Base-by-base conservation (phyloP, 257 asterid species). In the Ligustrum vulgare region DNA sequence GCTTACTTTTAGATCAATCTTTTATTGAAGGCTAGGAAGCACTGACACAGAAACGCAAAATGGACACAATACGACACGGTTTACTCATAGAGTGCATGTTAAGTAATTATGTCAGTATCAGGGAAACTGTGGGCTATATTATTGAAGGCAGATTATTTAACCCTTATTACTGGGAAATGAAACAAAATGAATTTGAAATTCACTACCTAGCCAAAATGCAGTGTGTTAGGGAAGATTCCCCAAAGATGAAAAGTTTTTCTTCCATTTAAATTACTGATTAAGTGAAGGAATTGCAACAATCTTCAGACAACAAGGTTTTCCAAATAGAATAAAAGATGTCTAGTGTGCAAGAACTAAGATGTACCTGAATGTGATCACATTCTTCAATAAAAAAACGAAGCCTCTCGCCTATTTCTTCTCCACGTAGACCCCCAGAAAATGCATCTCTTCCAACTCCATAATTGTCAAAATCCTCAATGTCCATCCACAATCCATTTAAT, bases 321-420 rank as follows among this genome's bases (percentile, higher is more conserved):
- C 68, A 73, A 67, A 69, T 5, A 75, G 72, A 73, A 41, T 16
- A 25, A 35, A 37, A 72, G 71, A 67, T 54, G 9, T 15, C 62
- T 67, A 16, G 67, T 41, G 37, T 67, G 45, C 28, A 63, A 60
- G 54, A 33, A 43, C 16, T 11, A 34, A 34, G 54, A 6, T 68
- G 75, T 81, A 92, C 98, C 99, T 92, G 99, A 80, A 93, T 87
- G 80, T 70, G 92, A 87, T 94, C 99, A 80, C 97, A 94, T 80
- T 94, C 99, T 85, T 94, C 99, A 72, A 91, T 80, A 80, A 92
- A 94, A 77, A 91, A 94, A 16, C 99, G 97, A 70, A 94, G 96
- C 88, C 94, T 88, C 77, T 91, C 98, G 22, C 79, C 86, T 70
- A 92, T 88, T 85, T 88, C 97, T 83, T 94, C 99, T 71, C 96